phyloP scores from a whole-genome alignment of 495 filamentous ascomycete genomes.

The Pyrenula aspistea region DNA sequence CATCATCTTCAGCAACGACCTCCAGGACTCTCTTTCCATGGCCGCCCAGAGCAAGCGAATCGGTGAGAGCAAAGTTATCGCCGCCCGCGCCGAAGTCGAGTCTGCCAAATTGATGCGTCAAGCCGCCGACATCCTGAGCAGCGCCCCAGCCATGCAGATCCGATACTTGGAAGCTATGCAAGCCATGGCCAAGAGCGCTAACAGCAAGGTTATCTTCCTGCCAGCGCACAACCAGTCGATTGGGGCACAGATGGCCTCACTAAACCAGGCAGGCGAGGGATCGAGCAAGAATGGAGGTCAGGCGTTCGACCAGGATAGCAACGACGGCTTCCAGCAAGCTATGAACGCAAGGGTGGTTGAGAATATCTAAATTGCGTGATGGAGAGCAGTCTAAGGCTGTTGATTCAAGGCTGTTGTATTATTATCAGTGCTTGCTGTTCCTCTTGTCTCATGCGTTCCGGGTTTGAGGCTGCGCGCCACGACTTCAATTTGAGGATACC shows the following conservation, averaged over 20 bases:
- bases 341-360: constrained; percentile 80
- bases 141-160: constrained; percentile 97
- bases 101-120: constrained; percentile 95
- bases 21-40: constrained; percentile 98
- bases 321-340: constrained; percentile 64
- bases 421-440: not conserved
- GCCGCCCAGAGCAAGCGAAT: constrained; percentile 99
- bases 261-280: constrained; percentile 46
- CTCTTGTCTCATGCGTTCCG: not conserved
- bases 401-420: not conserved
- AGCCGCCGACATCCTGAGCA: constrained; percentile 87
- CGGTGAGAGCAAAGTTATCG: constrained; percentile 96
- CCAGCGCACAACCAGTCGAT: constrained; percentile 37
- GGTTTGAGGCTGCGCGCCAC: not conserved
- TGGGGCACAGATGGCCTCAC: constrained; percentile 32
- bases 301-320: constrained; percentile 18
- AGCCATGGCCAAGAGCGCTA: constrained; percentile 91
- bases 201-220: constrained; percentile 95
- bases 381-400: not conserved
- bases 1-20: constrained; percentile 91
- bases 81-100: constrained; percentile 93
- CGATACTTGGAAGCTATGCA: constrained; percentile 99
- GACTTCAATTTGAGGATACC: not conserved
- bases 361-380: constrained; percentile 48
- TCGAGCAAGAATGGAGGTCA: constrained; percentile 35